A percentile compares a stretch with the other conserved stretches of the same genome.
phyloP scores from a whole-genome alignment of 345 rosid genomes.

The Ceriops decandra region DNA sequence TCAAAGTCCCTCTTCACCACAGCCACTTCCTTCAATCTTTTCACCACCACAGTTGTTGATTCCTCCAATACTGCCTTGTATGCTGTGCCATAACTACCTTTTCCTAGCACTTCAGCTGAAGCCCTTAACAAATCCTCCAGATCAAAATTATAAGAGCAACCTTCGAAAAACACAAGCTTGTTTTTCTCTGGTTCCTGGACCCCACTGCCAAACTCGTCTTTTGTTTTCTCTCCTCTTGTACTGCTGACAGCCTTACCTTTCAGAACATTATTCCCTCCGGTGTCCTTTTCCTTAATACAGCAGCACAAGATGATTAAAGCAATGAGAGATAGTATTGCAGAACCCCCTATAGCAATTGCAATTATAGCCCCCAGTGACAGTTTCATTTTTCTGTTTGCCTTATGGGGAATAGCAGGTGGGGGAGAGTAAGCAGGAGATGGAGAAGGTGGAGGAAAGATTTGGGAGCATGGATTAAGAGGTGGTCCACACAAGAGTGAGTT shows the following conservation, averaged over 20 bases:
- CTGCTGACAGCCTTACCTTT: conserved; percentile 44
- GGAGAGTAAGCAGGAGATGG: conserved; percentile 44
- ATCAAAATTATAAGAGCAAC: conserved; percentile 68
- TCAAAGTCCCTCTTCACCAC: conserved; percentile 83
- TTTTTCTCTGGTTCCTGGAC: conserved; percentile 76
- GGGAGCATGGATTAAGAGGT: conserved; percentile 48
- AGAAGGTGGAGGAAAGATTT: conserved; percentile 33
- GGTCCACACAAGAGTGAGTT: conserved; percentile 61
- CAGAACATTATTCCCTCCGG: conserved; percentile 40
- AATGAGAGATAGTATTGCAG: conserved; percentile 40
- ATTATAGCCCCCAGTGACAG: conserved; percentile 51
- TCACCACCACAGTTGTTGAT: conserved; percentile 73
- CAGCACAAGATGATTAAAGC: conserved; percentile 47
- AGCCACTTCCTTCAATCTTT: conserved; percentile 74
- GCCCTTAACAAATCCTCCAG: conserved; percentile 86
- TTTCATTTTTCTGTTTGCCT: conserved; percentile 40
- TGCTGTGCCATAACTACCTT: conserved; percentile 79
- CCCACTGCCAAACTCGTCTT: conserved; percentile 74
- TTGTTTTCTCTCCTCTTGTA: conserved; percentile 65
- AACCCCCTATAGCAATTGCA: conserved; percentile 63
- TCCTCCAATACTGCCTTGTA: conserved; percentile 88
- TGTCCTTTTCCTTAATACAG: conserved; percentile 57
- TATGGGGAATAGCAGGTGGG: conserved; percentile 39
- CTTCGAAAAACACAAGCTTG: conserved; percentile 82
- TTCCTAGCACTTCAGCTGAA: conserved; percentile 90